These are phyloP conservation scores for Cylindrotheca closterium DNA, from an alignment of 108 stramenopile genomes.

Conservation along the genomic window DNA sequence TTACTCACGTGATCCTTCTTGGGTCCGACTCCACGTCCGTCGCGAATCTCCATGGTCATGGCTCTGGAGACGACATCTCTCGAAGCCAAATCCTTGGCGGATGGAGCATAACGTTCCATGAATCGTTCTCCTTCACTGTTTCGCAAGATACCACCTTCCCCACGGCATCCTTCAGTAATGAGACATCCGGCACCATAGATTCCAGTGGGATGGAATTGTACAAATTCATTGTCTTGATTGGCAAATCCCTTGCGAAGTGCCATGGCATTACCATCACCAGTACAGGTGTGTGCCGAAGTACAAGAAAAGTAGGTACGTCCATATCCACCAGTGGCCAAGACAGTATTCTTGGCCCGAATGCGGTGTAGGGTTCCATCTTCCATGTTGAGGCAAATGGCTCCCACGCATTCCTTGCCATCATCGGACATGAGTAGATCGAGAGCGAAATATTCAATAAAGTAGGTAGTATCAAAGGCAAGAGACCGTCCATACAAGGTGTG, in stretches of 20 bases:
- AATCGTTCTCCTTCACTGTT: slow-evolving; percentile 98
- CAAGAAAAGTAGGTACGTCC: slow-evolving; percentile 98
- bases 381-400: slow-evolving; percentile 98
- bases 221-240: slow-evolving; percentile 98
- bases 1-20: slow-evolving; percentile 89
- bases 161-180: slow-evolving; percentile 99
- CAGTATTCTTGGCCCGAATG: slow-evolving; percentile 96
- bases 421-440: slow-evolving; percentile 94
- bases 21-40: slow-evolving; percentile 97
- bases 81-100: slow-evolving; percentile 97
- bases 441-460: slow-evolving; percentile 99
- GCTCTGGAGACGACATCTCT: slow-evolving; percentile 97
- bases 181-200: slow-evolving; percentile 99
- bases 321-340: slow-evolving; percentile 98
- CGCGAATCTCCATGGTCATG: slow-evolving; percentile 99
- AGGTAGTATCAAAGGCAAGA: slow-evolving; percentile 98
- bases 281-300: slow-evolving; percentile 98
- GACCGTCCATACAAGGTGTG: slow-evolving; percentile 99
- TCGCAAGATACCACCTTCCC: slow-evolving; percentile 97
- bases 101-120: slow-evolving; percentile 99
- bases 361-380: slow-evolving; percentile 98
- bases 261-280: slow-evolving; percentile 99
- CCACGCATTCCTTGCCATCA: slow-evolving; percentile 88
- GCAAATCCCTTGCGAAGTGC: slow-evolving; percentile 76
- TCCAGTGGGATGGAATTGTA: slow-evolving; percentile 99